Conservation (phyloP, 2,329 filamentous ascomycete species). For the Penicillium griseofulvum region DNA sequence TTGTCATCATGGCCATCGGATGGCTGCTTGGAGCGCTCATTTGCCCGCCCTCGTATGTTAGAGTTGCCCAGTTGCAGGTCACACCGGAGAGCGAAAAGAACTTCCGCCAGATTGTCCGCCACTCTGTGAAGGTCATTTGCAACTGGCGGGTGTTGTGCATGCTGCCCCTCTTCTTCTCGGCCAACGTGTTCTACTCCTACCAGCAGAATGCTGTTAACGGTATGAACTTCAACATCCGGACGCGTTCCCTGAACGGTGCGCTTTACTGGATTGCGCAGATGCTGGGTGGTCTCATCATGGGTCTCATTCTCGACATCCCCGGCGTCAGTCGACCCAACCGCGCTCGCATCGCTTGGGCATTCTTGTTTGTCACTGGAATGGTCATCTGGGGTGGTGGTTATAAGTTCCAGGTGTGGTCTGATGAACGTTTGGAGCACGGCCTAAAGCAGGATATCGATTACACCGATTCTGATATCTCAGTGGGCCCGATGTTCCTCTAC, state of each 20-base stretch:
- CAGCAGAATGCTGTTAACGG: constrained; percentile 58
- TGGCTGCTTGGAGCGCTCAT: constrained; percentile 50
- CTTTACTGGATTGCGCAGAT: constrained; percentile 60
- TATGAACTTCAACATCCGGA: constrained; percentile 54
- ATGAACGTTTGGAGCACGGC: constrained; percentile 40
- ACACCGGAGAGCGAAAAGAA: constrained; percentile 43
- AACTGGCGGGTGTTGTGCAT: constrained; percentile 50
- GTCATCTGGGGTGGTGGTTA: constrained; percentile 62
- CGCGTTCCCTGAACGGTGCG: constrained; percentile 55
- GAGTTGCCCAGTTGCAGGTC: constrained; percentile 37
- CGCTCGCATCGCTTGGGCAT: constrained; percentile 48
- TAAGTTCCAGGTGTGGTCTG: constrained; percentile 61
- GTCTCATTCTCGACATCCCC: constrained; percentile 40
- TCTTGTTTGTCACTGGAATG: constrained; percentile 52
- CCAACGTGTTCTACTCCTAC: constrained; percentile 58
- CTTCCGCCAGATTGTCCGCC: constrained; percentile 30
- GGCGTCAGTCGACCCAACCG: constrained; percentile 46
- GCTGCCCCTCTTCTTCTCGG: constrained; percentile 56
- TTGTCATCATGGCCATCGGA: constrained; percentile 52
- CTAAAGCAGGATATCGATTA: constrained; percentile 50
- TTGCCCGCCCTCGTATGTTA: constrained; percentile 48
- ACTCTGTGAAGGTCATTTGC: constrained; percentile 37
- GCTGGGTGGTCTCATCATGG: constrained; percentile 50
- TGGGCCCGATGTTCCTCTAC: constrained; percentile 66
- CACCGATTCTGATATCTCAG: constrained; percentile 49